phyloP scores from a whole-genome alignment of 2,329 filamentous ascomycete genomes.

The Cladosporium velox region DNA sequence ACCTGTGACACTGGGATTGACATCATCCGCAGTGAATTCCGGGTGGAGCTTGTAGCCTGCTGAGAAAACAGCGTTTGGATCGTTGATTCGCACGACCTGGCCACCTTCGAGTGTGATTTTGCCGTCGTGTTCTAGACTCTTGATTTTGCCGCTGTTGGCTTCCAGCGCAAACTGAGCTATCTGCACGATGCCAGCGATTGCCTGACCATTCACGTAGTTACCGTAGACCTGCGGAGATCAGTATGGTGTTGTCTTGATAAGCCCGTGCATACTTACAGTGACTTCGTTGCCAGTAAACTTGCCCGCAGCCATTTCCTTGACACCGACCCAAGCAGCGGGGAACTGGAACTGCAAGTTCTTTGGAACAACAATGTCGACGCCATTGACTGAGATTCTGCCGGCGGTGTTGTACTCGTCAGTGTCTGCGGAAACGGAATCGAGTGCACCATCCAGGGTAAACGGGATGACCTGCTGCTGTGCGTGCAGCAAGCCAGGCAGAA shows the following conservation, averaged over 20 bases:
- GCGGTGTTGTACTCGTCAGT: constrained; percentile 46
- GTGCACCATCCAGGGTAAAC: constrained; percentile 34
- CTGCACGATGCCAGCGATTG: constrained; percentile 44
- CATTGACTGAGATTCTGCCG: constrained; percentile 49
- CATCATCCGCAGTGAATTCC: constrained; percentile 52
- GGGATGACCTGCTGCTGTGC: constrained; percentile 12
- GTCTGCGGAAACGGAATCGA: constrained; percentile 31
- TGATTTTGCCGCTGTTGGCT: constrained; percentile 19
- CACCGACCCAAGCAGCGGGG: constrained; percentile 50
- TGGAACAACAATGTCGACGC: constrained; percentile 49
- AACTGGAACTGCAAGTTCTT: constrained; percentile 55
- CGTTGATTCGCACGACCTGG: constrained; percentile 27
- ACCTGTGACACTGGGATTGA: constrained; percentile 49
- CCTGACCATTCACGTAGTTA: constrained; percentile 41
- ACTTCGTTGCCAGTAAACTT: constrained; percentile 31
- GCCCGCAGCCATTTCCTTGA: constrained; percentile 34
- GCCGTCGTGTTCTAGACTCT: constrained; percentile 17
- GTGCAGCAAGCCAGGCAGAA: constrained; percentile 5
- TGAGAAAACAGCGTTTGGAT: constrained; percentile 28
- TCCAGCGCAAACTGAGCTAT: constrained; percentile 40
- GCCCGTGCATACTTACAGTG: constrained; percentile 25
- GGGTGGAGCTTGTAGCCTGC: constrained; percentile 40
- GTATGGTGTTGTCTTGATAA: not conserved
- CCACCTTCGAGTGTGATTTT: constrained; percentile 20
- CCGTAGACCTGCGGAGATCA: constrained; percentile 36